Evolutionary conservation across 164 flowering plant species (phyloP).

Genomic region (Nymphaea colorata): DNA sequence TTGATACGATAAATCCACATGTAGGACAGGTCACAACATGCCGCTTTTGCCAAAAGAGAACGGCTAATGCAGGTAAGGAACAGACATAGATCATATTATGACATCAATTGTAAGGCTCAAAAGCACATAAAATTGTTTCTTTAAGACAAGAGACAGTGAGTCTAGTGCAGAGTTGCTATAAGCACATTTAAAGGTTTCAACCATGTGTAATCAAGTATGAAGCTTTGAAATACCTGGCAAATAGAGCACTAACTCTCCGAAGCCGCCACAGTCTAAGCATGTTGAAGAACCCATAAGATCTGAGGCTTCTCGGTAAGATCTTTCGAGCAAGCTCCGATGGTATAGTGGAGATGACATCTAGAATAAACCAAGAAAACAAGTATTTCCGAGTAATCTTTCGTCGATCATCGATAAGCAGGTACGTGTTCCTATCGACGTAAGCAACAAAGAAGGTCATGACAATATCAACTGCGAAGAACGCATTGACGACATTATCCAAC

Average conservation of each 20-base stretch:
- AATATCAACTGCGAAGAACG: conserved; percentile 79
- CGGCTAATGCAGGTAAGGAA: too few relatives aligned
- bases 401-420: conserved; percentile 48
- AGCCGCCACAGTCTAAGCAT: conserved; percentile 99
- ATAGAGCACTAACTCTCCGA: conserved; percentile 75
- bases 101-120: too few relatives aligned
- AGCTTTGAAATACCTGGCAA: conserved; percentile 46
- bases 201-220: neutral
- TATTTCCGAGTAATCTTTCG: conserved; percentile 77
- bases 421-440: conserved; percentile 56
- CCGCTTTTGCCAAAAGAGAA: too few relatives aligned
- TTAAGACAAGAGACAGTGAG: too few relatives aligned
- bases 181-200: too few relatives aligned
- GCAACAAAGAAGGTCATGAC: conserved; percentile 84
- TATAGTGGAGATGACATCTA: conserved; percentile 81
- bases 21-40: too few relatives aligned
- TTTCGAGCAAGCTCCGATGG: conserved; percentile 60
- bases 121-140: too few relatives aligned
- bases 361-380: conserved; percentile 46
- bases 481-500: conserved; percentile 78
- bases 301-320: conserved; percentile 35
- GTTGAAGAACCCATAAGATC: conserved; percentile 60
- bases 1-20: too few relatives aligned
- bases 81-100: too few relatives aligned
- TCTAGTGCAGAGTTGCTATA: too few relatives aligned